Conservation (phyloP, 73 alveolate species). For the Effrenium voratum region DNA sequence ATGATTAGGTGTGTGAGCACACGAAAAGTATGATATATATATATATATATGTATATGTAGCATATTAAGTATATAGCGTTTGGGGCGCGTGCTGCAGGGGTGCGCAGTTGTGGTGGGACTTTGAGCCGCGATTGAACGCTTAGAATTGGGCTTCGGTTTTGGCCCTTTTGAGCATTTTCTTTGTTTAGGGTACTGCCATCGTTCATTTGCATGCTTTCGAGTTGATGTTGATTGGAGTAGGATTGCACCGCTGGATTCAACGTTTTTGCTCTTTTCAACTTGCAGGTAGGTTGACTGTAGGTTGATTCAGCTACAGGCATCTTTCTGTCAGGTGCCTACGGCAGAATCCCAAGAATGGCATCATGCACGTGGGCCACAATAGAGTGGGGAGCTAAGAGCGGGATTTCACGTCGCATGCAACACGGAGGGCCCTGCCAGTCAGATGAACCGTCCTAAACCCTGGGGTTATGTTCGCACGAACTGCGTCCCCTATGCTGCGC, state of each 20-base stretch:
- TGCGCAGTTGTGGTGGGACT: too few species aligned
- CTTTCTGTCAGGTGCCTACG: constrained; percentile 42
- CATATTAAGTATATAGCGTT: too few species aligned
- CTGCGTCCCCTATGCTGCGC: too few species aligned
- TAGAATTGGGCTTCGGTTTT: background rate
- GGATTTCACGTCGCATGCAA: background rate
- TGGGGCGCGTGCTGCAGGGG: too few species aligned
- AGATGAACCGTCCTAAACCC: too few species aligned
- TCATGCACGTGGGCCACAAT: constrained; percentile 73
- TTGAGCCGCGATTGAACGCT: too few species aligned
- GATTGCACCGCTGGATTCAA: background rate
- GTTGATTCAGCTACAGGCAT: background rate
- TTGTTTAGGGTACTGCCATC: background rate
- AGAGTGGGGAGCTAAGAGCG: background rate
- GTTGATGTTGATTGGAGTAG: background rate
- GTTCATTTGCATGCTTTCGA: background rate
- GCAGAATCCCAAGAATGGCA: constrained; percentile 80
- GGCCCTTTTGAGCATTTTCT: background rate
- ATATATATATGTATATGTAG: too few species aligned
- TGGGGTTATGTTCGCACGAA: too few species aligned
- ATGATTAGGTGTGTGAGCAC: too few species aligned
- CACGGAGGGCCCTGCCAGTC: background rate
- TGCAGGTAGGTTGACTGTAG: background rate
- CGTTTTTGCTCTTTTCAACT: background rate
- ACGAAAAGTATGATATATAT: too few species aligned